Percentiles rank a stretch among this genome's conserved stretches.
These are phyloP conservation scores for Ophiostoma sp. DNA, from an alignment of 2,329 filamentous ascomycete genomes.

Conservation along the genomic window DNA sequence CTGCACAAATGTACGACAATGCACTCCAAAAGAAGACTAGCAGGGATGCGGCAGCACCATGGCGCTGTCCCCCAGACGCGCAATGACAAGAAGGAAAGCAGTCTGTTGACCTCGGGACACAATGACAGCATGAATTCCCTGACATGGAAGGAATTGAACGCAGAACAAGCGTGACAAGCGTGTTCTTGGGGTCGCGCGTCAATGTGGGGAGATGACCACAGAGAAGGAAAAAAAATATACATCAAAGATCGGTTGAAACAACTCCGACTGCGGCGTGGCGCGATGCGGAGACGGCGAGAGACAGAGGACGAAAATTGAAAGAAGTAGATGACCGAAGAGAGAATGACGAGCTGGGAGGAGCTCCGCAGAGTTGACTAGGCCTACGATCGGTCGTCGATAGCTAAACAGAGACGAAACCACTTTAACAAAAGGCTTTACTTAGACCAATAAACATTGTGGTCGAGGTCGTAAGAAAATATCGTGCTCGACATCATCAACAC, in stretches of 20 bases:
- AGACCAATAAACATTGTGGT: neutral
- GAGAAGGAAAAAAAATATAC: neutral
- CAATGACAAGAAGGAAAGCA: neutral
- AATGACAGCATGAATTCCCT: neutral
- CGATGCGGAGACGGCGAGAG: neutral
- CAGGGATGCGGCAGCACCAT: neutral
- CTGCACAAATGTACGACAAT: neutral
- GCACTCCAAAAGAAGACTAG: neutral
- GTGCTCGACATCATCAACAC: neutral
- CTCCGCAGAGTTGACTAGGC: neutral
- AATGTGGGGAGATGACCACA: neutral
- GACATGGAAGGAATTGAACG: neutral
- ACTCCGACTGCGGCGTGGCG: constrained; percentile 6
- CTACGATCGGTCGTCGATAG: neutral
- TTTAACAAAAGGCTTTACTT: too few species aligned
- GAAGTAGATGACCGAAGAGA: neutral
- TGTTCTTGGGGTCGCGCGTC: neutral
- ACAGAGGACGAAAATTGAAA: neutral
- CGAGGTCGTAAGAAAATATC: neutral
- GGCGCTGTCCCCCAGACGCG: neutral
- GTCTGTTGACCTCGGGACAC: neutral
- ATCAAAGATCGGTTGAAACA: neutral
- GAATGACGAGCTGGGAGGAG: neutral
- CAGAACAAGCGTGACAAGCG: neutral
- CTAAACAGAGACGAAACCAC: neutral